A percentile compares a stretch with the other conserved stretches of the same genome.
These are phyloP conservation scores for Colletotrichum euphorbiae DNA, from an alignment of 2,329 filamentous ascomycete species.

Conservation along the genomic window DNA sequence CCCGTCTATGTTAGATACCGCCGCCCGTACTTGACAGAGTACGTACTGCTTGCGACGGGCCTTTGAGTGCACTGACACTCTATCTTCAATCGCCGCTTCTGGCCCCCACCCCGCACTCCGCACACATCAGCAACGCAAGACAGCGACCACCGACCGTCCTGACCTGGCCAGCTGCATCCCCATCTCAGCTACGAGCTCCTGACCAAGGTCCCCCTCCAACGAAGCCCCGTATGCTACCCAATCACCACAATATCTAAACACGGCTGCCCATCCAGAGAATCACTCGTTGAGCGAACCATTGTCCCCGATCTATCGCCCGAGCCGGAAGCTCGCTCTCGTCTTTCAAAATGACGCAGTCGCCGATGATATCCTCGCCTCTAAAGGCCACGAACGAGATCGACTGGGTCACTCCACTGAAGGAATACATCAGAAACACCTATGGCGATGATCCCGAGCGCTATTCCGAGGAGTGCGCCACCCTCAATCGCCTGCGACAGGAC, in stretches of 20 bases:
- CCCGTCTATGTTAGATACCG: neutral
- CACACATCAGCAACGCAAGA: conserved; percentile 24
- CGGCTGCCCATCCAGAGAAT: conserved; percentile 27
- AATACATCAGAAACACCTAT: conserved; percentile 92
- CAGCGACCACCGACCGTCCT: conserved; percentile 28
- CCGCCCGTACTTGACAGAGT: conserved; percentile 28
- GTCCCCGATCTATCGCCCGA: conserved; percentile 5
- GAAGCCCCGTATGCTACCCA: conserved; percentile 37
- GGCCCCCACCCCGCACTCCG: conserved; percentile 37
- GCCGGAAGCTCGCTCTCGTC: conserved; percentile 34
- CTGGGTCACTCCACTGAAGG: conserved; percentile 92
- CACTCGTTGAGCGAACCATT: conserved; percentile 16
- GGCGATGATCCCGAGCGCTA: conserved; percentile 98
- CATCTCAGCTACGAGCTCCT: conserved; percentile 26
- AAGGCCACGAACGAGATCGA: conserved; percentile 98
- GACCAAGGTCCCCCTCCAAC: conserved; percentile 30
- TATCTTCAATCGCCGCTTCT: conserved; percentile 27
- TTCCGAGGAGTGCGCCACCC: conserved; percentile 91
- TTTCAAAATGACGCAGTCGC: conserved; percentile 79
- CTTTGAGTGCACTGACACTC: conserved; percentile 30
- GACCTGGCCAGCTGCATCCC: conserved; percentile 36
- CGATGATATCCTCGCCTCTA: conserved; percentile 94
- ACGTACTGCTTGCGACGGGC: conserved; percentile 20
- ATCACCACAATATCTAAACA: conserved; percentile 34
- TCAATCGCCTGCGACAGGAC: conserved; percentile 96